Percentiles rank a stretch among this genome's conserved stretches.
phyloP scores from a whole-genome alignment of 2,329 filamentous ascomycete species.

The Cordyceps javanica region DNA sequence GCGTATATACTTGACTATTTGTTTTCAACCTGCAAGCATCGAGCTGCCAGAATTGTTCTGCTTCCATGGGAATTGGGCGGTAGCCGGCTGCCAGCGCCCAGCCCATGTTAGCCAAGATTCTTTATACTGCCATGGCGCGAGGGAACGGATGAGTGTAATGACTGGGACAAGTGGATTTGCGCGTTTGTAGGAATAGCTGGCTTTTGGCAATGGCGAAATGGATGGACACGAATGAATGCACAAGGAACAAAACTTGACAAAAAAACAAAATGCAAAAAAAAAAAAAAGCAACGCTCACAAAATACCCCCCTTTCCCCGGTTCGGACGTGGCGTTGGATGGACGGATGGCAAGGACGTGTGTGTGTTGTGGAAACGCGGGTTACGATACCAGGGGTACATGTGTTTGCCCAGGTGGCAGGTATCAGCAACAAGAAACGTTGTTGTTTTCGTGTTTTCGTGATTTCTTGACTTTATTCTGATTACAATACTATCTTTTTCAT shows the following conservation, averaged over 20 bases:
- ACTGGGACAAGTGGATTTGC: background rate
- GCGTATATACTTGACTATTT: background rate
- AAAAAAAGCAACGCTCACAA: background rate
- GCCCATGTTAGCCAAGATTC: background rate
- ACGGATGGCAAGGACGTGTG: background rate
- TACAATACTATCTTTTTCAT: background rate
- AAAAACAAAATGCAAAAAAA: background rate
- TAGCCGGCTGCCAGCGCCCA: background rate
- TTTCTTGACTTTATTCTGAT: no score
- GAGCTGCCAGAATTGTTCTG: conserved; percentile 4
- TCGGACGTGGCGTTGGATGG: conserved; percentile 4
- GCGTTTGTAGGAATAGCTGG: background rate
- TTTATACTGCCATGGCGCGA: background rate
- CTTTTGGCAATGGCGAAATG: background rate
- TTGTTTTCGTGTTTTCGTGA: no score
- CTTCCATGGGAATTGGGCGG: background rate
- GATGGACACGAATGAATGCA: background rate
- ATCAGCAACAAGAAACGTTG: background rate
- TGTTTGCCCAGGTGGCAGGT: background rate
- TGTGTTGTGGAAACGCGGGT: background rate
- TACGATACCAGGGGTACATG: background rate
- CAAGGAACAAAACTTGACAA: background rate
- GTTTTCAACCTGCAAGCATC: background rate
- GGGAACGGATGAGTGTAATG: background rate
- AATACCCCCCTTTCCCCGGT: conserved; percentile 2